A percentile compares a stretch with the other conserved stretches of the same genome.
Conservation (phyloP, 192 early-diverging fungal species). For the Coemansia sp. region DNA sequence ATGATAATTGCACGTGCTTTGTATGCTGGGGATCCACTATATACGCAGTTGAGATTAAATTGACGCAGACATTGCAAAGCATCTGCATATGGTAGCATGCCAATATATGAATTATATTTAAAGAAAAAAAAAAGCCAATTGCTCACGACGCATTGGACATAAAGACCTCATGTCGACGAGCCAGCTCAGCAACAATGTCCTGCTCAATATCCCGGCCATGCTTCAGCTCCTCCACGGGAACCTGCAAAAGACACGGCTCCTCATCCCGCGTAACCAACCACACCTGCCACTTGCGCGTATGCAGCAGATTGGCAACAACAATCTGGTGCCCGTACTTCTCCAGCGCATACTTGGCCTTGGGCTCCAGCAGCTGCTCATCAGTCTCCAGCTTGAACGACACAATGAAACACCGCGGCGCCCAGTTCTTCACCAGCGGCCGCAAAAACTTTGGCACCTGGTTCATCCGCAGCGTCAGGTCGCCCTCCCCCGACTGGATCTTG, state of each 20-base stretch:
- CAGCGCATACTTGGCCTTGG: slow-evolving; percentile 79
- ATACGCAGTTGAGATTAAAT: too few relatives aligned
- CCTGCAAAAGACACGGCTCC: slow-evolving; percentile 31
- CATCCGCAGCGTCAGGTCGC: slow-evolving; percentile 79
- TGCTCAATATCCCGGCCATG: slow-evolving; percentile 39
- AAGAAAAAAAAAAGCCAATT: neutral
- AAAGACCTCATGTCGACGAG: slow-evolving; percentile 24
- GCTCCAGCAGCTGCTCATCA: slow-evolving; percentile 72
- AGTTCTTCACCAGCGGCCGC: slow-evolving; percentile 87
- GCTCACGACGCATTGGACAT: neutral
- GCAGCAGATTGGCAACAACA: slow-evolving; percentile 93
- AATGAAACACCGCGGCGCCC: slow-evolving; percentile 84
- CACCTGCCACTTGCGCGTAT: slow-evolving; percentile 84
- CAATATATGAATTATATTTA: too few relatives aligned
- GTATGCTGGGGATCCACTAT: too few relatives aligned
- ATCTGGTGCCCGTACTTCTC: slow-evolving; percentile 92
- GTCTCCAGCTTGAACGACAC: slow-evolving; percentile 99
- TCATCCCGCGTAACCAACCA: slow-evolving; percentile 50
- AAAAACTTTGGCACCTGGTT: slow-evolving; percentile 98
- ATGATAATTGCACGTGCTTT: too few relatives aligned
- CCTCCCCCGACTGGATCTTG: slow-evolving; percentile 94
- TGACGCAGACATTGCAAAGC: too few relatives aligned
- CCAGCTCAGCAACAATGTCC: slow-evolving; percentile 36
- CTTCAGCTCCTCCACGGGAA: slow-evolving; percentile 20
- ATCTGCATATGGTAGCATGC: too few relatives aligned